These are phyloP conservation scores for Juglanconis juglandina DNA, from an alignment of 2,329 filamentous ascomycete genomes.

Conservation along the genomic window DNA sequence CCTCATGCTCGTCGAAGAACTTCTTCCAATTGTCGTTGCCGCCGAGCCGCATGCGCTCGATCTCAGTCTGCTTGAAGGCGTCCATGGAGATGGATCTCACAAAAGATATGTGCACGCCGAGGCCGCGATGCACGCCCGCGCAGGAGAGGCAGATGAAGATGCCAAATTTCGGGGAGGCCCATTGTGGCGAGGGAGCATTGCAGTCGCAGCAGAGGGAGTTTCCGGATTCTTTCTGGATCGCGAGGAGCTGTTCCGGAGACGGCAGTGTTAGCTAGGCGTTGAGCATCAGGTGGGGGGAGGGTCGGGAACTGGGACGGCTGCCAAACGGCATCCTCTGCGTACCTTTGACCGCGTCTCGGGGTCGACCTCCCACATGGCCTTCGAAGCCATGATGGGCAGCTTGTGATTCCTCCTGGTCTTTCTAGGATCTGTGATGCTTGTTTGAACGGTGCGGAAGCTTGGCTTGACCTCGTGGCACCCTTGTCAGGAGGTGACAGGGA, in stretches of 20 bases:
- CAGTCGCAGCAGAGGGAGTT: slow-evolving; percentile 96
- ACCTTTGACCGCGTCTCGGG: slow-evolving; percentile 96
- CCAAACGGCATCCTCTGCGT: not conserved
- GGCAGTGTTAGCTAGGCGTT: slow-evolving; percentile 12
- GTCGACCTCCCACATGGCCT: slow-evolving; percentile 97
- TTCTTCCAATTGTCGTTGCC: slow-evolving; percentile 84
- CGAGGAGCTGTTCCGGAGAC: slow-evolving; percentile 63
- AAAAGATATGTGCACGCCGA: slow-evolving; percentile 98
- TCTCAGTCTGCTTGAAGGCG: slow-evolving; percentile 89
- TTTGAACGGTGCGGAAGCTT: not conserved
- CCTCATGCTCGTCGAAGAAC: slow-evolving; percentile 76
- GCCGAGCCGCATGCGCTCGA: slow-evolving; percentile 87
- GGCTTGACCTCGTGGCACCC: slow-evolving; percentile 14
- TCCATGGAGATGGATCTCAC: slow-evolving; percentile 98
- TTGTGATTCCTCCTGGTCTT: slow-evolving; percentile 2
- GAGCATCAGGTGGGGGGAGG: not conserved
- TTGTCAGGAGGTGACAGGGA: slow-evolving; percentile 5
- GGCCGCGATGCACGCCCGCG: slow-evolving; percentile 87
- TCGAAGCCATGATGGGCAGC: slow-evolving; percentile 54
- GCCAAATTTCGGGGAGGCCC: slow-evolving; percentile 95
- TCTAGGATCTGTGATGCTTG: not conserved
- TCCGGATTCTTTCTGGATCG: slow-evolving; percentile 83
- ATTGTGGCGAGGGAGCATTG: slow-evolving; percentile 92
- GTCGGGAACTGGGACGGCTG: not conserved
- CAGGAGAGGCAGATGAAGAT: slow-evolving; percentile 98